Conservation (phyloP, 1,284 basidiomycete genomes). For the Ganoderma multipileum region DNA sequence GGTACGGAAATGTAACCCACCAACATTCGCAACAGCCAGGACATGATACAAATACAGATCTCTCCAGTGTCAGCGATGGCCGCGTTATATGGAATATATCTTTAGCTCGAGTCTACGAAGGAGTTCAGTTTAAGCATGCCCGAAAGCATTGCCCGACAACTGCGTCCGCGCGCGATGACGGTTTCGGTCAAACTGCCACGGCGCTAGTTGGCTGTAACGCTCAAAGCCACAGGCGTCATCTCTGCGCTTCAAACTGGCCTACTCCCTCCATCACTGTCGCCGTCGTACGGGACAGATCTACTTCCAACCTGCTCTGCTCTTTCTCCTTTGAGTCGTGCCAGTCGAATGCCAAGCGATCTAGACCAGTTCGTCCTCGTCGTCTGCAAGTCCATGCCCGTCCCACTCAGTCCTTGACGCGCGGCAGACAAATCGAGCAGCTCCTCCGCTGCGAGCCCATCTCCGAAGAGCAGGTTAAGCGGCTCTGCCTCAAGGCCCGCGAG, state of each 20-base stretch:
- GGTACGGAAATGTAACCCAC: too few species aligned
- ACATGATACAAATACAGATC: too few species aligned
- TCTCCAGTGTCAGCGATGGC: too few species aligned
- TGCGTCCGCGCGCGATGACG: too few species aligned
- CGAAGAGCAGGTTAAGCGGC: slow-evolving; percentile 90
- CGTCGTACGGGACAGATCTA: not conserved
- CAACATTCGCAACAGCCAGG: too few species aligned
- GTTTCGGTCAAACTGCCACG: too few species aligned
- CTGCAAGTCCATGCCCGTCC: slow-evolving; percentile 12
- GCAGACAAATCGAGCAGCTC: slow-evolving; percentile 88
- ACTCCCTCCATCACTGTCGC: not conserved
- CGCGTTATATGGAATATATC: too few species aligned
- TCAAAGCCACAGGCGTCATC: too few species aligned
- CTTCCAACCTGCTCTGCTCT: not conserved
- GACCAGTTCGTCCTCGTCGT: slow-evolving; percentile 27
- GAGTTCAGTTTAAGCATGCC: too few species aligned
- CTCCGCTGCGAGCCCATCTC: slow-evolving; percentile 92
- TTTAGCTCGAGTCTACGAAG: too few species aligned
- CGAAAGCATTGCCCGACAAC: too few species aligned
- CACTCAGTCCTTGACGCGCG: slow-evolving; percentile 13
- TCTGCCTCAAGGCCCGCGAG: slow-evolving; percentile 95
- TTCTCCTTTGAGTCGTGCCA: not conserved
- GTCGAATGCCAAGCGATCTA: slow-evolving; percentile 28
- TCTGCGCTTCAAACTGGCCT: not conserved
- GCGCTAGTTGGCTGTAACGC: too few species aligned